These are phyloP conservation scores for Candida tetrigidarum DNA, from an alignment of 1,139 yeast species.

Conservation along the genomic window DNA sequence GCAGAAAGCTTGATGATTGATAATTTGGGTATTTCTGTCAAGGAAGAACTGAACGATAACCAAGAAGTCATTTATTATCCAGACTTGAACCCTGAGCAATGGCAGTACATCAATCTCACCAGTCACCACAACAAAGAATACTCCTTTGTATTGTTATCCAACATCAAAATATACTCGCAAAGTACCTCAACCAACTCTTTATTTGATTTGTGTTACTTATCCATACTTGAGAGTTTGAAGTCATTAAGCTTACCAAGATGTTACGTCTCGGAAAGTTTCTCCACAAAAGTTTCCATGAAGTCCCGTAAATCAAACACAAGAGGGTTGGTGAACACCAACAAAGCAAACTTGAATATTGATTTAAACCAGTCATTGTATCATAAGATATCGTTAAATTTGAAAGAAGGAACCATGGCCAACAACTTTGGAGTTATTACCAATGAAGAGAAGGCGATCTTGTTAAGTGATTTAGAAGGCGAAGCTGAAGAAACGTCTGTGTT, in stretches of 20 bases:
- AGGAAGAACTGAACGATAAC: constrained; percentile 32
- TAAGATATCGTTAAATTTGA: constrained; percentile 37
- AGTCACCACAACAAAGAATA: constrained; percentile 40
- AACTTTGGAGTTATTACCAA: constrained; percentile 64
- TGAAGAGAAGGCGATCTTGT: constrained; percentile 41
- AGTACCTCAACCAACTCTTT: constrained; percentile 62
- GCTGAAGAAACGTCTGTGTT: constrained; percentile 64
- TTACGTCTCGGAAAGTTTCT: constrained; percentile 53
- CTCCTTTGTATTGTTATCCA: constrained; percentile 71
- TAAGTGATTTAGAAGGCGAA: constrained; percentile 80
- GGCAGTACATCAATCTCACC: constrained; percentile 18
- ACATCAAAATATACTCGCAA: constrained; percentile 71
- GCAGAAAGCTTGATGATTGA: constrained; percentile 47
- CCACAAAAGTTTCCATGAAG: constrained; percentile 52
- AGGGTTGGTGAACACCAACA: constrained; percentile 50
- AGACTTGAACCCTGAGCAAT: constrained; percentile 29
- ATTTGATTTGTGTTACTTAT: constrained; percentile 76
- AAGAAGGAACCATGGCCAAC: constrained; percentile 52
- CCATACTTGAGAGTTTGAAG: constrained; percentile 66
- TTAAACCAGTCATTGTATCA: constrained; percentile 25
- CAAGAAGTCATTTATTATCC: constrained; percentile 43
- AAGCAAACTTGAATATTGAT: constrained; percentile 35
- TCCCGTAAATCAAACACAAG: constrained; percentile 40
- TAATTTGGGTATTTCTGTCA: constrained; percentile 53
- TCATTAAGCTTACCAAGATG: constrained; percentile 68